Base-by-base conservation (phyloP, 371 early-diverging fungal genomes). In the Circinella minor region DNA sequence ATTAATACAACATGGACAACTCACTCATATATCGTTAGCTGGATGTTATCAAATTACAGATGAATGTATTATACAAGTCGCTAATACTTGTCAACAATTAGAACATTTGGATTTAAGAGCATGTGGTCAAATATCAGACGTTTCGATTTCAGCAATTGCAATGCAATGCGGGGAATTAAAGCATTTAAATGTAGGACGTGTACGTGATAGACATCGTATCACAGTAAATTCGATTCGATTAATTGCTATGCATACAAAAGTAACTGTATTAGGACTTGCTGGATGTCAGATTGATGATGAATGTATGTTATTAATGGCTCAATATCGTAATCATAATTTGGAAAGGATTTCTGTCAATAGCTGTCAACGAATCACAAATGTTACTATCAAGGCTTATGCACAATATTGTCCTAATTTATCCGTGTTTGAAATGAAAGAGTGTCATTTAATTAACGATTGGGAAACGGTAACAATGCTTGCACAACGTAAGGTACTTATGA, bases 381-480 rank as follows among this genome's bases (percentile, higher is more conserved):
- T 75, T 4, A 81, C 84, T 6, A 68, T 88, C 36, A 78, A 79
- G 27, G 82, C 85, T 11, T 74, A 79, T 65, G 79, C 84, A 51
- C 67, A 71, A 9, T 70, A 85, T 51, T 88, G 87, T 61, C 86
- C 86, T 3, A 81, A 77, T 37, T 70, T 88, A 37, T 84, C 85
- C 8, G 89, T 88, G 4, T 82, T 88, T 69, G 87, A 87, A 70
- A 85, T 88, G 76, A 85, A 85, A 64, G 84, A 88, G 68, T 88
- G 89, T 38, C 78, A 78, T 63, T 59, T 66, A 13, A 70, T 84
- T 11, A 72, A 76, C 37, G 82, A 84, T 65, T 84, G 84, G 84
- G 79, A 71, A n/a, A 74, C 80, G 3, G 74, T 84, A 9, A 77
- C 74, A 3, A 73, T 72, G 47, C 71, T 81, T 17, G 78, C 77